Percentiles rank a stretch among this genome's conserved stretches.
These are phyloP conservation scores for Phytophthora kernoviae DNA, from an alignment of 352 stramenopile genomes.

Conservation along the genomic window DNA sequence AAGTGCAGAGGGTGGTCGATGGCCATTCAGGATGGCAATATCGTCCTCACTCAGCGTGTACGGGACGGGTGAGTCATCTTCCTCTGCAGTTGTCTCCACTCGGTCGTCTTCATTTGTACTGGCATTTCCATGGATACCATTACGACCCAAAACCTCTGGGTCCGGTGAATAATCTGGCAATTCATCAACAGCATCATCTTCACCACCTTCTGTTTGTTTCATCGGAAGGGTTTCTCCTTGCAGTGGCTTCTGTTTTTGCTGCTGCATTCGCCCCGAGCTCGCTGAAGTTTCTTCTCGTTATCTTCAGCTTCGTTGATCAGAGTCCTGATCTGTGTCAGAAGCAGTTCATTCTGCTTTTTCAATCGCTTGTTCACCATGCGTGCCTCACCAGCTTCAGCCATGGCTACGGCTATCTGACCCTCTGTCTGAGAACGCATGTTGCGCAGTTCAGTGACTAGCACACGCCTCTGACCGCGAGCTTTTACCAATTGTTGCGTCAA, in stretches of 20 bases:
- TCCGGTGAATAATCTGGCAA: constrained; percentile 2
- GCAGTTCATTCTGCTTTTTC: constrained; percentile 84
- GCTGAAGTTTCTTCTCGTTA: constrained; percentile 45
- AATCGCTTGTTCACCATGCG: constrained; percentile 86
- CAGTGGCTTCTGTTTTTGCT: constrained; percentile 13
- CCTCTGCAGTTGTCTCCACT: constrained; percentile 14
- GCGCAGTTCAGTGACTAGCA: constrained; percentile 76
- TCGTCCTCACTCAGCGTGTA: constrained; percentile 76
- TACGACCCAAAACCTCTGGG: background rate
- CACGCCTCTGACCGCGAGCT: constrained; percentile 76
- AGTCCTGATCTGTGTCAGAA: constrained; percentile 79
- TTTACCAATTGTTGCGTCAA: constrained; percentile 79
- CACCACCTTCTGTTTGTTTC: constrained; percentile 5
- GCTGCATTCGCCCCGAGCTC: constrained; percentile 26
- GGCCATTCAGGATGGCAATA: constrained; percentile 76
- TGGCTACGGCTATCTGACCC: constrained; percentile 77
- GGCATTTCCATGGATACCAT: constrained; percentile 1
- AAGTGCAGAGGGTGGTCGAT: constrained; percentile 9
- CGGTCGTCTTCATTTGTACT: constrained; percentile 1
- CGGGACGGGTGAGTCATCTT: constrained; percentile 32
- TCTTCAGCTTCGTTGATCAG: constrained; percentile 66
- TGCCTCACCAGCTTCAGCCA: constrained; percentile 83
- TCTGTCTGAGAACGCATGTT: constrained; percentile 82
- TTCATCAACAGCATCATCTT: constrained; percentile 4
- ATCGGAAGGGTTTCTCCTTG: background rate